Base-by-base conservation (phyloP, 1,139 yeast genomes). In the Kodamaea anthophila region DNA sequence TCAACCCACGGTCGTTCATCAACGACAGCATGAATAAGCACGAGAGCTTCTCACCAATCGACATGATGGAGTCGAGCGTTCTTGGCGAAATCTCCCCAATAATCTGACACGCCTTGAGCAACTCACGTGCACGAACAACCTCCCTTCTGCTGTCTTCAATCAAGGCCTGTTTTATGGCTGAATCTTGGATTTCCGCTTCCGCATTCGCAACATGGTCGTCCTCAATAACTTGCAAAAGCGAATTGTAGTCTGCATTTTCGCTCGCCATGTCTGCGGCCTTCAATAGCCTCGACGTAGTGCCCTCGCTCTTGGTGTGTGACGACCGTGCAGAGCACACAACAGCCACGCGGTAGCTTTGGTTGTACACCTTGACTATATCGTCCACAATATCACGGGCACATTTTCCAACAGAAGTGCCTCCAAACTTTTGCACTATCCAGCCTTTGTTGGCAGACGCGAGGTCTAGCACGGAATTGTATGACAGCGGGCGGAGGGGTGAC, bases 361-460 rank as follows among this genome's bases (percentile, higher is more conserved):
- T 65, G 50, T 77, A 84, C 19, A 65, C 74, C 48, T 76, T 75
- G 33, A 87, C 83, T 30, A 91, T 86, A 42, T 86, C 85, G 40
- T 82, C 82, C 11, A 87, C 88, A 32, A 91, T 91, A 41, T 79
- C 73, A 32, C 70, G 75, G 5, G 96, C 85, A 54, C 88, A 88
- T 53, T 91, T 91, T 18, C 98, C 98, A 21, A 91, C 96, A 26
- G 94, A 80, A n/a, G 98, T 91, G 31, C 98, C 98, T 24, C 98
- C 98, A 48, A 85, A 91, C 57, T 91, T 91, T 55, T 91, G 98
- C 6, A 91, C 83, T 13, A 91, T 61, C 96, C 97, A 88, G 12
- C 77, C 13, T 38, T 37, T 15, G 41, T 32, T 16, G 42, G 42
- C 24, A 26, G 51, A 39, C 15, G 51, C 51, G 29, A 66, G 51